These are phyloP conservation scores for Tolypocladium tropicale DNA, from an alignment of 2,329 filamentous ascomycete genomes.

Conservation along the genomic window DNA sequence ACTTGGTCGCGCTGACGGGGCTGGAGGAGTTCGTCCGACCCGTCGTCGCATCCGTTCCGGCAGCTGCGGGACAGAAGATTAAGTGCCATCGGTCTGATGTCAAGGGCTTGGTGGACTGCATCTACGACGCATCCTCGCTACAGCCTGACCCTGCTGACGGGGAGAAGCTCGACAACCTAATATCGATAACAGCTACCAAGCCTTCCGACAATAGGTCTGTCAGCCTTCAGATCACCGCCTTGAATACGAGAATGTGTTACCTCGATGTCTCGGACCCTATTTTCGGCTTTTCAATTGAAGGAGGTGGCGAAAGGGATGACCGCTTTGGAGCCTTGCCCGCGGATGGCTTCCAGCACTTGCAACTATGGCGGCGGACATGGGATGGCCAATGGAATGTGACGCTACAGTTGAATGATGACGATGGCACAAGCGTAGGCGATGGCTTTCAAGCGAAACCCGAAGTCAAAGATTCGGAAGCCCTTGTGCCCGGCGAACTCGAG, in stretches of 20 bases:
- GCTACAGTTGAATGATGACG: conserved; percentile 13
- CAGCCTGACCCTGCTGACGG: conserved; percentile 50
- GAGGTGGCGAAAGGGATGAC: conserved; percentile 46
- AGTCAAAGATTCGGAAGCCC: not conserved
- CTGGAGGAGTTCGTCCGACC: conserved; percentile 55
- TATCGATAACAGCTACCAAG: conserved; percentile 43
- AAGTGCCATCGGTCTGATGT: conserved; percentile 34
- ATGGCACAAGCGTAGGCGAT: not conserved
- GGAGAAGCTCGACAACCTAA: conserved; percentile 40
- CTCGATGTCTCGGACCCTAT: conserved; percentile 63
- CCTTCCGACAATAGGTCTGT: conserved; percentile 35
- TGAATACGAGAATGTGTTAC: conserved; percentile 70
- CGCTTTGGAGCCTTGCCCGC: conserved; percentile 56
- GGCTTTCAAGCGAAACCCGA: not conserved
- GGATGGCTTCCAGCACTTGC: conserved; percentile 55
- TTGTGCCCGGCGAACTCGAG: conserved; percentile 8
- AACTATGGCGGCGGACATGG: conserved; percentile 78
- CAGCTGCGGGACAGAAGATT: conserved; percentile 51
- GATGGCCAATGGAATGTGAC: conserved; percentile 61
- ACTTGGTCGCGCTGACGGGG: conserved; percentile 59
- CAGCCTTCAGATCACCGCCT: conserved; percentile 55
- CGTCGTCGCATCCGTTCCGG: conserved; percentile 61
- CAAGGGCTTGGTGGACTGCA: conserved; percentile 50
- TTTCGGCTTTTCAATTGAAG: conserved; percentile 51
- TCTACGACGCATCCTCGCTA: conserved; percentile 53